Conservation (phyloP, 2,329 filamentous ascomycete species). For the Beauveria varroae region DNA sequence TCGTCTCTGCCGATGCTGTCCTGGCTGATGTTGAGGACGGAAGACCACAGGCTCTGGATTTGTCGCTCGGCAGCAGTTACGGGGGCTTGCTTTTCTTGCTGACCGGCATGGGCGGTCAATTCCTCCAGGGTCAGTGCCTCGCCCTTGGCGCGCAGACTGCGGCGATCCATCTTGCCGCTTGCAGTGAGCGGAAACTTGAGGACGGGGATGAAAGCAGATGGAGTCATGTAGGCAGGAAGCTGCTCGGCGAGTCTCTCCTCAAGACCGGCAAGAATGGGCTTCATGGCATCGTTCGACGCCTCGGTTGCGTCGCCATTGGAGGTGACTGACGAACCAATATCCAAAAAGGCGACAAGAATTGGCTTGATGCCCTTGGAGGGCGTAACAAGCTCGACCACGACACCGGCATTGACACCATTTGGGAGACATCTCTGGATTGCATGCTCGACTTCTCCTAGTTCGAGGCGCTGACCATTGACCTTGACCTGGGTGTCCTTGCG, state of each 20-base stretch:
- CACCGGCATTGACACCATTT: not conserved
- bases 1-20: conserved; percentile 22
- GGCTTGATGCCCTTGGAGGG: conserved; percentile 6
- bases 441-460: conserved; percentile 25
- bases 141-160: conserved; percentile 8
- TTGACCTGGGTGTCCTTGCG: conserved; percentile 49
- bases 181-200: not conserved
- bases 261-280: not conserved
- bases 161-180: conserved; percentile 11
- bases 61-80: conserved; percentile 9
- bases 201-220: conserved; percentile 13
- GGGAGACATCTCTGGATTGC: conserved; percentile 2
- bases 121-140: conserved; percentile 5
- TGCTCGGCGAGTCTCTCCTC: conserved; percentile 7
- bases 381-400: conserved; percentile 11
- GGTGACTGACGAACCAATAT: not conserved
- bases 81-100: conserved; percentile 5
- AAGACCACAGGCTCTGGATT: conserved; percentile 29
- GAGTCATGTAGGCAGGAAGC: conserved; percentile 16
- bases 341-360: conserved; percentile 13
- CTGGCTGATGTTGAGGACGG: conserved; percentile 29
- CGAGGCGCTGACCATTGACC: conserved; percentile 45
- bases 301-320: not conserved
- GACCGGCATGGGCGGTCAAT: not conserved
- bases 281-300: not conserved